Conservation (phyloP, 495 filamentous ascomycete genomes). For the Acidomyces sp. region DNA sequence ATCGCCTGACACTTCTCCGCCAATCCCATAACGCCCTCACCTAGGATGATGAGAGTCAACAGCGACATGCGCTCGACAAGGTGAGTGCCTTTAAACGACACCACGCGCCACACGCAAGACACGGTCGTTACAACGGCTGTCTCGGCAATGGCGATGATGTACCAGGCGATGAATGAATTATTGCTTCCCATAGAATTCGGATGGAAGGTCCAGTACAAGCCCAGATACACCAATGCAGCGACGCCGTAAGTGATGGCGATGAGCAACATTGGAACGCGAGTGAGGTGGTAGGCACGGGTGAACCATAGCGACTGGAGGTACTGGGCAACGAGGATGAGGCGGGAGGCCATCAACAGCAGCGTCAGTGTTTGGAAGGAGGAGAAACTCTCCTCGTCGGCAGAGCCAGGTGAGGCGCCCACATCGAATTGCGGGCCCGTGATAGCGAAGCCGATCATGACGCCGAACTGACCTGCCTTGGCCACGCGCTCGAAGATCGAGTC, state of each 20-base stretch:
- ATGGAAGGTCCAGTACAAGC: slow-evolving; percentile 30
- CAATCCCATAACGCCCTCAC: slow-evolving; percentile 47
- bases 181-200: slow-evolving; percentile 2
- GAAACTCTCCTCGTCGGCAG: slow-evolving; percentile 33
- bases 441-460: slow-evolving; percentile 51
- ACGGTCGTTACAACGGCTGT: slow-evolving; percentile 40
- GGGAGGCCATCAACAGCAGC: slow-evolving; percentile 46
- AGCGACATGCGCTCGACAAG: slow-evolving; percentile 53
- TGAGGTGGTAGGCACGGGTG: slow-evolving; percentile 13
- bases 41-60: slow-evolving; percentile 56
- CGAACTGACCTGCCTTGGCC: slow-evolving; percentile 51
- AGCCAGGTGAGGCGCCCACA: slow-evolving; percentile 20
- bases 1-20: slow-evolving; percentile 43
- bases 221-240: slow-evolving; percentile 4
- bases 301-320: slow-evolving; percentile 40
- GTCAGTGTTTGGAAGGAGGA: slow-evolving; percentile 37
- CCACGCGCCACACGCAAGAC: slow-evolving; percentile 39
- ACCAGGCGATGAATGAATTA: slow-evolving; percentile 45
- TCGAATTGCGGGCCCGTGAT: slow-evolving; percentile 43
- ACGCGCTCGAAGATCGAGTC: slow-evolving; percentile 54
- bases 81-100: slow-evolving; percentile 54
- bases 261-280: not conserved
- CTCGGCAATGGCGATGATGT: slow-evolving; percentile 44
- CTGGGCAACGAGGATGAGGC: slow-evolving; percentile 44
- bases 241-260: slow-evolving; percentile 4